Conservation (phyloP, 1,284 basidiomycete species). For the Caloboletus inedulis region DNA sequence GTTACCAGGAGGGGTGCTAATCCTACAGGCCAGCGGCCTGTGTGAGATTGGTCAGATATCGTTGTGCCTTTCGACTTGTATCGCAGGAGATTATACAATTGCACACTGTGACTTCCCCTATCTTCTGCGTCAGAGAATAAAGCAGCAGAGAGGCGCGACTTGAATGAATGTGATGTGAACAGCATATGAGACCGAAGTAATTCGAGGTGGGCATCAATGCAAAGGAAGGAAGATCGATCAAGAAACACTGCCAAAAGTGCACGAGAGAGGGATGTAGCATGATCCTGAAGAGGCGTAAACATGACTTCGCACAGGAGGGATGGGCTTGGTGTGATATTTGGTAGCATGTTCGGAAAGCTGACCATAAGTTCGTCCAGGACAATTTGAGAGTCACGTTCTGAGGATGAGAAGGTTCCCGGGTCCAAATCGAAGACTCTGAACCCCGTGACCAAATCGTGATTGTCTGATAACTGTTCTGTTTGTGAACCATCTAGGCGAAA, state of each 20-base stretch:
- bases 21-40: conserved; percentile 63
- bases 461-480: neutral
- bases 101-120: conserved; percentile 37
- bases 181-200: conserved; percentile 70
- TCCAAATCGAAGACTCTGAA: conserved; percentile 65
- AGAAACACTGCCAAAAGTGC: conserved; percentile 62
- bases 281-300: conserved; percentile 53
- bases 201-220: conserved; percentile 58
- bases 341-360: conserved; percentile 55
- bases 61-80: conserved; percentile 27
- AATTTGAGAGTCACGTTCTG: conserved; percentile 29
- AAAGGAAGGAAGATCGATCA: conserved; percentile 49
- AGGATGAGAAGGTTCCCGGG: conserved; percentile 47
- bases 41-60: conserved; percentile 7
- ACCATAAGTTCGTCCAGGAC: conserved; percentile 48
- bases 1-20: conserved; percentile 68
- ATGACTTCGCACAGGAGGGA: conserved; percentile 55
- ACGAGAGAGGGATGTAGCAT: conserved; percentile 56
- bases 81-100: conserved; percentile 37
- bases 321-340: conserved; percentile 61
- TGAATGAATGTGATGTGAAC: conserved; percentile 63
- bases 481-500: neutral
- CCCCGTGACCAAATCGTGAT: conserved; percentile 39
- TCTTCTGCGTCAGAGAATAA: conserved; percentile 67
- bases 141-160: conserved; percentile 56